A percentile compares a stretch with the other conserved stretches of the same genome.
Conservation (phyloP, 148 eudicot species). For the Suaeda aralocaspica region DNA sequence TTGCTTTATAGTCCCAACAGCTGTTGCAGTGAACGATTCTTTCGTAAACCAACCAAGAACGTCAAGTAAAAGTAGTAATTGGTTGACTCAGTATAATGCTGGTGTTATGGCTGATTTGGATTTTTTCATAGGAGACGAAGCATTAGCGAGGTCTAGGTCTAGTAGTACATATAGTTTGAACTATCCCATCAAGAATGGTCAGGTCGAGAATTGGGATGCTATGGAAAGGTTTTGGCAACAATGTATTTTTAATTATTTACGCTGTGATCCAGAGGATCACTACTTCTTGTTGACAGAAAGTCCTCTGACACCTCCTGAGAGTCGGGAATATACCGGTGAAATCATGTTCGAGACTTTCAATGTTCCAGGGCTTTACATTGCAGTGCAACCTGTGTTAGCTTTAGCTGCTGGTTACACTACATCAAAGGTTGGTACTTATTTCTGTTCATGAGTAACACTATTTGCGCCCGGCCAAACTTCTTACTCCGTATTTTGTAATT, state of each 20-base stretch:
- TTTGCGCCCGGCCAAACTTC: neutral
- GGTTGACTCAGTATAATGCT: slow-evolving; percentile 80
- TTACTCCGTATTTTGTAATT: neutral
- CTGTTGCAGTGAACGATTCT: slow-evolving; percentile 81
- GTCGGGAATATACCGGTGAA: slow-evolving; percentile 93
- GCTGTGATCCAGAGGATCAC: slow-evolving; percentile 99
- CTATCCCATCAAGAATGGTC: slow-evolving; percentile 82
- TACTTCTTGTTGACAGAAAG: slow-evolving; percentile 91
- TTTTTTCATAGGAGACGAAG: slow-evolving; percentile 88
- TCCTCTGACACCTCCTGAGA: slow-evolving; percentile 95
- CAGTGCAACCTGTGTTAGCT: slow-evolving; percentile 97
- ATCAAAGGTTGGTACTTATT: slow-evolving; percentile 62
- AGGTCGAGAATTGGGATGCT: slow-evolving; percentile 94
- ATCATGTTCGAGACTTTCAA: slow-evolving; percentile 99
- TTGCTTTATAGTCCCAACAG: slow-evolving; percentile 74
- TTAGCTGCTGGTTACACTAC: slow-evolving; percentile 96
- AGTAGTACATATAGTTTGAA: slow-evolving; percentile 66
- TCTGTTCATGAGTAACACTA: neutral
- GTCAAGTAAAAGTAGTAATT: slow-evolving; percentile 65
- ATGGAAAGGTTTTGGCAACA: slow-evolving; percentile 99
- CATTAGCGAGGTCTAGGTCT: slow-evolving; percentile 70
- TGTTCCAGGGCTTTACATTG: slow-evolving; percentile 93
- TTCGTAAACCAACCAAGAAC: slow-evolving; percentile 67
- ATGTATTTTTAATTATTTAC: slow-evolving; percentile 88
- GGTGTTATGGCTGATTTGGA: slow-evolving; percentile 99